Base-by-base conservation (phyloP, 108 stramenopile genomes). In the Discostella pseudostelligera region DNA sequence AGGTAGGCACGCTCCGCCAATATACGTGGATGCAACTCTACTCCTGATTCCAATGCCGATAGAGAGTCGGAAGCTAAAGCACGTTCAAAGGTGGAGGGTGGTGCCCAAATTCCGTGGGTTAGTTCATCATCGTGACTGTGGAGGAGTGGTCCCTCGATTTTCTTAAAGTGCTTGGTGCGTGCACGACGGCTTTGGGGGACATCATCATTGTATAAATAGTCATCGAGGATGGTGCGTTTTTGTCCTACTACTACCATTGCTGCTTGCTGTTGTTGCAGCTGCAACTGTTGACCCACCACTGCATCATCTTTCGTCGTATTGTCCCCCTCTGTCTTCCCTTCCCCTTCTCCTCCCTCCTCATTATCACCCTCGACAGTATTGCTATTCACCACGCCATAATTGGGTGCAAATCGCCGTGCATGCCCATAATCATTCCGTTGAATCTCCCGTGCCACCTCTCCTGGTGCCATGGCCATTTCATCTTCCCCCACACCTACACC, bases 21-120 rank as follows among this genome's bases (percentile, higher is more conserved):
- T 82, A 72, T 79, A 0, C 54, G 82, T 74, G 59, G 87, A 74
- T 70, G 86, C 16, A 50, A 70, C 43, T 59, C 87, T 70, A 53
- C 83, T 37, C 86, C 87, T 21, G 70, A 69, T 43, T 78, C 80
- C 32, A 87, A 35, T 58, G 82, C 82, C 12, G 87, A 59, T 20
- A 88, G 26, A 17, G 67, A 61, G 64, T 91, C 84, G 8, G 76
- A 66, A 3, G 64, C 61, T n/a, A 83, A 39, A 62, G 72, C 78
- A 14, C 69, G 69, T 69, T 92, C 87, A 29, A 85, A 78, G 14
- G 62, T 39, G 9, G 87, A 81, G 49, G 92, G 92, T 12, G 92
- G 92, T 14, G 72, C 92, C 92, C 92, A 93, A 13, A 93, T 82
- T 10, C 92, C 92, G 58, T 83, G 87, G 32, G 76, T 72, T n/a